A percentile compares a stretch with the other conserved stretches of the same genome.
Conservation (phyloP, 768 basidiomycete genomes). For the Boletus fagicola region DNA sequence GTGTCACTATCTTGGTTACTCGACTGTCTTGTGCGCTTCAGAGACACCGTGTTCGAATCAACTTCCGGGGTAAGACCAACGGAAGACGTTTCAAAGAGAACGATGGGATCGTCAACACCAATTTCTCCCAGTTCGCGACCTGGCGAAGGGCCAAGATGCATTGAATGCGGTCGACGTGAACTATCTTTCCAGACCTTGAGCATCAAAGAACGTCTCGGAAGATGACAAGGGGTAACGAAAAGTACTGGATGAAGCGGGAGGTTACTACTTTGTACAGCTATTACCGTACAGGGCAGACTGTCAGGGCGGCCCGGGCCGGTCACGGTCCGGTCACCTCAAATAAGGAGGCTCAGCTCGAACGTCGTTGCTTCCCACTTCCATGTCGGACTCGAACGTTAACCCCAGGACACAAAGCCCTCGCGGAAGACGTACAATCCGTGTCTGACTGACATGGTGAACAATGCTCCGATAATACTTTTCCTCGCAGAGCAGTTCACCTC, state of each 20-base stretch:
- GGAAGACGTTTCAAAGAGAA: slow-evolving; percentile 17
- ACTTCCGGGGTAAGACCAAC: slow-evolving; percentile 7
- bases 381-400: slow-evolving; percentile 2
- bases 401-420: background rate
- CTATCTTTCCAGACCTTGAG: slow-evolving; percentile 26
- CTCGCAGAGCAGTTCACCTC: slow-evolving; percentile 29
- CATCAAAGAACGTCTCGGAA: slow-evolving; percentile 10
- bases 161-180: slow-evolving; percentile 7
- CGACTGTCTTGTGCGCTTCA: slow-evolving; percentile 15
- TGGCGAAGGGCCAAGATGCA: background rate
- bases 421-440: background rate
- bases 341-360: background rate
- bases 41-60: slow-evolving; percentile 8
- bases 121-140: slow-evolving; percentile 28
- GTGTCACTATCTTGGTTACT: slow-evolving; percentile 3
- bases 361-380: slow-evolving; percentile 10
- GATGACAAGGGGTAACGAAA: background rate
- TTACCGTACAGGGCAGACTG: slow-evolving; percentile 1
- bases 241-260: background rate
- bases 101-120: slow-evolving; percentile 25
- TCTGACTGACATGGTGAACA: slow-evolving; percentile 48
- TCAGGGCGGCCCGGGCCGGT: too few species aligned
- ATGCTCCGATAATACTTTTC: slow-evolving; percentile 37
- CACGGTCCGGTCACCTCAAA: background rate
- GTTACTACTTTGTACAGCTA: background rate